phyloP scores from a whole-genome alignment of 2,329 filamentous ascomycete genomes.

The Penicillium sp. region DNA sequence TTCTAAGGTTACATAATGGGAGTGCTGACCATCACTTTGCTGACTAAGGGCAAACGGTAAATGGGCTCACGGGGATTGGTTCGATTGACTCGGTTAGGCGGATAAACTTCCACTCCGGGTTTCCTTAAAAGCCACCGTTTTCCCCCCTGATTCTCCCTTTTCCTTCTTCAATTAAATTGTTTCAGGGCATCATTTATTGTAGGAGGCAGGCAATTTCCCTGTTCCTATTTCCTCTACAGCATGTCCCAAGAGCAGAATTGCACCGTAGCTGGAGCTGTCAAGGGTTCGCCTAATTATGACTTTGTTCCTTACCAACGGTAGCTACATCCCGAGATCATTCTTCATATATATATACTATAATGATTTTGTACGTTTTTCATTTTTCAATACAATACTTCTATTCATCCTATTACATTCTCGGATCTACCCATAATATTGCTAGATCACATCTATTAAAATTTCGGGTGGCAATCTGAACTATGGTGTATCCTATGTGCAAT shows the following conservation, averaged over 20 bases:
- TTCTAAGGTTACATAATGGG: conserved; percentile 33
- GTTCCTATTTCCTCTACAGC: conserved; percentile 62
- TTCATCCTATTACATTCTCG: neutral
- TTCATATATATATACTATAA: neutral
- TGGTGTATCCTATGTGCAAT: neutral
- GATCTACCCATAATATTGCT: neutral
- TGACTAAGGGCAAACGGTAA: conserved; percentile 33
- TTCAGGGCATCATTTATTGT: conserved; percentile 64
- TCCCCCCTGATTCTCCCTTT: conserved; percentile 29
- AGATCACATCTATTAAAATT: neutral
- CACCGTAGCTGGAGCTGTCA: conserved; percentile 65
- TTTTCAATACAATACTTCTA: neutral
- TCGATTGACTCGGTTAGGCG: conserved; percentile 41
- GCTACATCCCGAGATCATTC: conserved; percentile 50
- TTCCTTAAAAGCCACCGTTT: conserved; percentile 21
- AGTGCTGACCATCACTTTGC: conserved; percentile 27
- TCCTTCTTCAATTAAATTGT: conserved; percentile 52
- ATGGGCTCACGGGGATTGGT: conserved; percentile 42
- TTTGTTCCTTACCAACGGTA: conserved; percentile 67
- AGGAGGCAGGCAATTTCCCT: conserved; percentile 50
- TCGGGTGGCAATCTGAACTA: neutral
- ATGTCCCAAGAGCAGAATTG: conserved; percentile 60
- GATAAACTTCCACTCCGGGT: conserved; percentile 33
- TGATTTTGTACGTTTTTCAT: neutral
- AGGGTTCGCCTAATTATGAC: conserved; percentile 57